These are phyloP conservation scores for Candida yuanshanica DNA, from an alignment of 805 yeast genomes.

Conservation along the genomic window DNA sequence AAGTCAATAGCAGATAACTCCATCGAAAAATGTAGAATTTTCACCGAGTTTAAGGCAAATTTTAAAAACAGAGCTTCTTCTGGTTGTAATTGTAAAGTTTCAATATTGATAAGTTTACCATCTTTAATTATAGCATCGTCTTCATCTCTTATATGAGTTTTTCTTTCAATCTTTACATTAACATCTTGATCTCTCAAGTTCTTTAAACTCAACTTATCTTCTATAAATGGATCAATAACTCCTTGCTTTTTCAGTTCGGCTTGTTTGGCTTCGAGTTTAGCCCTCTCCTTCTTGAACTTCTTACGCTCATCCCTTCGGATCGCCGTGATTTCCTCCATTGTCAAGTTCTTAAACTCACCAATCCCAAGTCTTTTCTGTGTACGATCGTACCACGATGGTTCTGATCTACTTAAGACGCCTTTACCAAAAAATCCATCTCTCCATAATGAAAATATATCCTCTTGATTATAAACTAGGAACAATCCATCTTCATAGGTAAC, in stretches of 20 bases:
- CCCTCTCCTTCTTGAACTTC: slow-evolving; percentile 65
- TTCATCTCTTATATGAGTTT: slow-evolving; percentile 27
- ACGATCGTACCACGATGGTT: slow-evolving; percentile 84
- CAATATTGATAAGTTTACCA: slow-evolving; percentile 25
- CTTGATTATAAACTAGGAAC: slow-evolving; percentile 32
- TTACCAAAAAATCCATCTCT: slow-evolving; percentile 88
- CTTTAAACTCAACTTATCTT: slow-evolving; percentile 27
- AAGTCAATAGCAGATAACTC: slow-evolving; percentile 13
- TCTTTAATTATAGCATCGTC: slow-evolving; percentile 29
- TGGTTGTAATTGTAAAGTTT: slow-evolving; percentile 60
- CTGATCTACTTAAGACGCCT: slow-evolving; percentile 83
- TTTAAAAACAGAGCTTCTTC: slow-evolving; percentile 69
- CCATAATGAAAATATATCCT: slow-evolving; percentile 64
- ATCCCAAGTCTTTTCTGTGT: slow-evolving; percentile 50
- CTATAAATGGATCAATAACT: slow-evolving; percentile 30
- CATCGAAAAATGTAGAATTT: slow-evolving; percentile 23
- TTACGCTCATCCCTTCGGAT: slow-evolving; percentile 66
- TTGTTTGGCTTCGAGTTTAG: slow-evolving; percentile 46
- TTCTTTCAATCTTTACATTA: slow-evolving; percentile 18
- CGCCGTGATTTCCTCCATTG: slow-evolving; percentile 75
- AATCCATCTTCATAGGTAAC: slow-evolving; percentile 30
- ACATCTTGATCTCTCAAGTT: slow-evolving; percentile 27
- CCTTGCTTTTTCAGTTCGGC: slow-evolving; percentile 35
- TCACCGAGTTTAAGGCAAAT: slow-evolving; percentile 47
- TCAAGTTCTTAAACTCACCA: slow-evolving; percentile 29